Conservation (phyloP, 129 eudicot species). For the Flaveria ramosissima region DNA sequence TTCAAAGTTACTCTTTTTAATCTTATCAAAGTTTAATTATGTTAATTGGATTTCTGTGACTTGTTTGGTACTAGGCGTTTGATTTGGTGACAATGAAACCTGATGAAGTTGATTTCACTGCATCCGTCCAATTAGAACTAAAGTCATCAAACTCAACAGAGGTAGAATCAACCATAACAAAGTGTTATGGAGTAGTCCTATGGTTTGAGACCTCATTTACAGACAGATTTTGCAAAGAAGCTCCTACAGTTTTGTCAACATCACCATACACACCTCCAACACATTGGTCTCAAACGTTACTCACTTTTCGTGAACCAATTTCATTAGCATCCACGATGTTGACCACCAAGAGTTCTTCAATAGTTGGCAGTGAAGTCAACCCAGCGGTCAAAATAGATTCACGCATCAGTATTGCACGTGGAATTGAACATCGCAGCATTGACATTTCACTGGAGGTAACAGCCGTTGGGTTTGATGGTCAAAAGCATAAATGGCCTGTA, state of each 20-base stretch:
- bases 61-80: constrained; percentile 49
- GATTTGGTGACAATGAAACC: constrained; percentile 82
- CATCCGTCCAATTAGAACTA: constrained; percentile 54
- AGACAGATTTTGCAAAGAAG: constrained; percentile 70
- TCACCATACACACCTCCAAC: constrained; percentile 74
- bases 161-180: constrained; percentile 23
- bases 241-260: constrained; percentile 62
- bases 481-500: constrained; percentile 62
- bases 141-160: constrained; percentile 28
- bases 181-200: constrained; percentile 75
- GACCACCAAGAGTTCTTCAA: constrained; percentile 17
- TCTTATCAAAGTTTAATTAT: neutral
- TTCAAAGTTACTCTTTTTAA: neutral
- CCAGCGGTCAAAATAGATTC: constrained; percentile 57
- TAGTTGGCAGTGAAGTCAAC: constrained; percentile 53
- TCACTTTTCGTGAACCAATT: constrained; percentile 77
- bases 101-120: constrained; percentile 78
- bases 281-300: constrained; percentile 87
- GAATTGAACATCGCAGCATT: constrained; percentile 80
- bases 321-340: constrained; percentile 42
- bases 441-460: constrained; percentile 81
- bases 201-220: constrained; percentile 93
- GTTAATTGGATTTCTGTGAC: neutral
- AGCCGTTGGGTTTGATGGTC: constrained; percentile 56
- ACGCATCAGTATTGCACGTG: constrained; percentile 79